A percentile compares a stretch with the other conserved stretches of the same genome.
Conservation (phyloP, 1,284 basidiomycete genomes). For the Ganoderma leucocontextum region DNA sequence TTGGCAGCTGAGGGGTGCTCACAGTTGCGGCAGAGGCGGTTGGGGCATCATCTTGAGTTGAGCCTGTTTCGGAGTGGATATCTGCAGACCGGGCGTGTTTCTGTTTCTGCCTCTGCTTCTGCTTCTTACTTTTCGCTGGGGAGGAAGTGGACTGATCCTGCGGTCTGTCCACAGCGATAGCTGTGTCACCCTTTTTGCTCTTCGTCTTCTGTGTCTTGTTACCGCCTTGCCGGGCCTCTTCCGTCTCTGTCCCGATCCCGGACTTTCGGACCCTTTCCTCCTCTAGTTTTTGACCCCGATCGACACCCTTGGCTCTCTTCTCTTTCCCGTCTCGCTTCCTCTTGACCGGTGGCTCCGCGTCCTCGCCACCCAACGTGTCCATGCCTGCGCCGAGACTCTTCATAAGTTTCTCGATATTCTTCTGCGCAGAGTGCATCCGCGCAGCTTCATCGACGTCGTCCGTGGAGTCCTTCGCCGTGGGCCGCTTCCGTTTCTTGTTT, state of each 20-base stretch:
- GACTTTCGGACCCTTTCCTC: constrained; percentile 35
- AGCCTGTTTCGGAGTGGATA: constrained; percentile 7
- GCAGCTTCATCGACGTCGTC: constrained; percentile 46
- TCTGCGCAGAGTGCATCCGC: constrained; percentile 56
- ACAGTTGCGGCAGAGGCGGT: not conserved
- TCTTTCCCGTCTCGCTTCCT: constrained; percentile 30
- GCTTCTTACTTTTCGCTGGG: constrained; percentile 25
- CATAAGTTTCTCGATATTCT: constrained; percentile 85
- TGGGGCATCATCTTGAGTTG: not conserved
- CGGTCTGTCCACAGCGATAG: not conserved
- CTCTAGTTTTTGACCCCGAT: constrained; percentile 10
- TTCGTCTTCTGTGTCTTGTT: constrained; percentile 42
- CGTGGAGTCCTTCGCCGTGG: constrained; percentile 35
- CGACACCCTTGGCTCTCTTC: constrained; percentile 18
- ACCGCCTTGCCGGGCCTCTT: constrained; percentile 47
- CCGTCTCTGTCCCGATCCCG: constrained; percentile 31
- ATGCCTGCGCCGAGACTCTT: constrained; percentile 56
- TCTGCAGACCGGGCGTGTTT: constrained; percentile 16
- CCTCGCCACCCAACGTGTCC: constrained; percentile 19
- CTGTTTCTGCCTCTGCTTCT: constrained; percentile 31
- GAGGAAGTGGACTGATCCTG: not conserved
- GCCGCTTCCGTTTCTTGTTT: constrained; percentile 75
- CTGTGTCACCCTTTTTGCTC: constrained; percentile 9
- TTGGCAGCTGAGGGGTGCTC: not conserved
- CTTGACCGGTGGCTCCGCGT: constrained; percentile 14